A percentile compares a stretch with the other conserved stretches of the same genome.
These are phyloP conservation scores for Elasticomyces elasticus DNA, from an alignment of 495 filamentous ascomycete species.

Conservation along the genomic window DNA sequence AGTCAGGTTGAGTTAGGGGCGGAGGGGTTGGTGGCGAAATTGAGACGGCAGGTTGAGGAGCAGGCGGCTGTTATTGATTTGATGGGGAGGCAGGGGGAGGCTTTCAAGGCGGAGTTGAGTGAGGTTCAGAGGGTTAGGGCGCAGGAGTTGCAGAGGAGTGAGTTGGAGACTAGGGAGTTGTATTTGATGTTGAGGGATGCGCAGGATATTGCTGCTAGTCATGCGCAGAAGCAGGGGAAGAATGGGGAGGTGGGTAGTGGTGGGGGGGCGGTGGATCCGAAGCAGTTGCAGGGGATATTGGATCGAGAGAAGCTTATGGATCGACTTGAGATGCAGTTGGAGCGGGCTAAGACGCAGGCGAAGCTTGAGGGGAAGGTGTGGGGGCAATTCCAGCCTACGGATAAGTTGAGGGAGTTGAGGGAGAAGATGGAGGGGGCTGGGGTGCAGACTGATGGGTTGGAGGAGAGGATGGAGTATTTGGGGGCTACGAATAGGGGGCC, in stretches of 20 bases:
- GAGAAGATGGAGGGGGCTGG: conserved; percentile 78
- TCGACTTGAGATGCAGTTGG: conserved; percentile 84
- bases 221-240: conserved; percentile 49
- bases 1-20: conserved; percentile 87
- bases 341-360: conserved; percentile 94
- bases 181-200: conserved; percentile 98
- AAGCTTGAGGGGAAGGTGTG: conserved; percentile 94
- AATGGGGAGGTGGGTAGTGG: conserved; percentile 48
- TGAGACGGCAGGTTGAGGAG: conserved; percentile 88
- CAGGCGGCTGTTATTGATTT: conserved; percentile 83
- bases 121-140: conserved; percentile 77
- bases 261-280: conserved; percentile 37
- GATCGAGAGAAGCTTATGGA: conserved; percentile 88
- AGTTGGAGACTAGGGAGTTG: conserved; percentile 88
- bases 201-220: conserved; percentile 75
- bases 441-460: conserved; percentile 33
- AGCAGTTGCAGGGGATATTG: conserved; percentile 82
- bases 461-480: conserved; percentile 22
- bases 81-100: conserved; percentile 73
- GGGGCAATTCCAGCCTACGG: conserved; percentile 74
- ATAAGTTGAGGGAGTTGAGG: conserved; percentile 80
- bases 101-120: conserved; percentile 76
- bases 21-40: conserved; percentile 83
- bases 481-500: conserved; percentile 8
- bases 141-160: conserved; percentile 87